phyloP scores from a whole-genome alignment of 2,329 filamentous ascomycete species.

The Xylaria sp. region DNA sequence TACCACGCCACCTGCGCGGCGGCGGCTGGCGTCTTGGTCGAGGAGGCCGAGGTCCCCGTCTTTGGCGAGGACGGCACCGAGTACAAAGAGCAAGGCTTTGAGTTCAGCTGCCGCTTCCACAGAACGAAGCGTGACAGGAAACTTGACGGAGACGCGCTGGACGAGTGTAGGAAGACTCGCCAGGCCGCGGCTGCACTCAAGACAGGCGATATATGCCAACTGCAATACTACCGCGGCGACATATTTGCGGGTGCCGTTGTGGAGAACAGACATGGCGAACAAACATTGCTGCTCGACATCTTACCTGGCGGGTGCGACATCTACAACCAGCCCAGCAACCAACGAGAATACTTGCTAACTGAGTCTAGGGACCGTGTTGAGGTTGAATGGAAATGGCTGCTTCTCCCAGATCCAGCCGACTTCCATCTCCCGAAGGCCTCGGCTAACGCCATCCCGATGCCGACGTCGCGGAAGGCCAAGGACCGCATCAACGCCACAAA shows the following conservation, averaged over 20 bases:
- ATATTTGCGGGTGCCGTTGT: slow-evolving; percentile 89
- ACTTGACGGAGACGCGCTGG: slow-evolving; percentile 67
- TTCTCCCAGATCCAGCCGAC: slow-evolving; percentile 71
- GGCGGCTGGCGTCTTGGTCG: slow-evolving; percentile 87
- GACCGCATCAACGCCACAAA: slow-evolving; percentile 69
- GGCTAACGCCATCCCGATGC: slow-evolving; percentile 70
- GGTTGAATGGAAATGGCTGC: slow-evolving; percentile 82
- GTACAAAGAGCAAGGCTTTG: slow-evolving; percentile 88
- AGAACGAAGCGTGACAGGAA: slow-evolving; percentile 83
- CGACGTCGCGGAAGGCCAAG: slow-evolving; percentile 62
- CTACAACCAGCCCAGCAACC: slow-evolving; percentile 3
- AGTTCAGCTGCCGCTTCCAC: slow-evolving; percentile 94
- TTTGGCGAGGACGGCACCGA: slow-evolving; percentile 89
- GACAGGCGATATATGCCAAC: slow-evolving; percentile 78
- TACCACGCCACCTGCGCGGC: slow-evolving; percentile 96
- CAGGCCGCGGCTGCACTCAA: slow-evolving; percentile 70
- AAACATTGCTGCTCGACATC: slow-evolving; percentile 77
- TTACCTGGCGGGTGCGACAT: slow-evolving; percentile 74
- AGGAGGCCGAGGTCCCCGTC: slow-evolving; percentile 81
- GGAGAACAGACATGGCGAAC: slow-evolving; percentile 78
- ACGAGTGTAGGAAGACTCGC: slow-evolving; percentile 69
- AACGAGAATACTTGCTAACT: slow-evolving; percentile 43
- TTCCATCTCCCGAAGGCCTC: slow-evolving; percentile 76
- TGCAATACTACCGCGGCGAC: slow-evolving; percentile 81
- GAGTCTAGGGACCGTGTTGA: slow-evolving; percentile 69